Base-by-base conservation (phyloP, 768 basidiomycete genomes). In the Tricholoma sp. region DNA sequence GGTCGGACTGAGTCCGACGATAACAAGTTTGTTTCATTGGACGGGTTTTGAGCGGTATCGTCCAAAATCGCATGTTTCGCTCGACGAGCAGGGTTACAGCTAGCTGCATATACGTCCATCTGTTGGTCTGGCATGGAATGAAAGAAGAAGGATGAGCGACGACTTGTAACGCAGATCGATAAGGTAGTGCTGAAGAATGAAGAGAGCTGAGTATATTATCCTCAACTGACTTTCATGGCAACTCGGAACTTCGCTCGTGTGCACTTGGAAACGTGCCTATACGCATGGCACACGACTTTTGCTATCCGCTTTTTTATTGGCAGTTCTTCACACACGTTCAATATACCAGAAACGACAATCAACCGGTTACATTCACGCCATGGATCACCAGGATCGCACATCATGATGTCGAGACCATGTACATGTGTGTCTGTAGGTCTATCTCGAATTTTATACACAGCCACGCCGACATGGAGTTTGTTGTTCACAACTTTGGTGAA, bases 31-130 rank as follows among this genome's bases (percentile, higher is more conserved):
- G 65, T 54, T 10, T 55, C 10, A 32, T 65, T 41, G n/a, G 60
- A 52, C 20, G 28, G 47, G 32, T 6, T 44, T 33, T 32, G 41
- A 3, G 55, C 18, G 29, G 24, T 13, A n/a, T 47, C 54, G 15
- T 59, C 52, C 32, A 53, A 12, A 12, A 64, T 60, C 29, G 53
- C 34, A 17, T 70, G 72, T 59, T 77, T 77, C 9, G 70, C 74
- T 18, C 74, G 74, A 31, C 76, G 65, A 37, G 73, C 57, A 24
- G 74, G 76, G 47, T 76, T 76, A 47, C 67, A 71, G 61, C 69
- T 72, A 6, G 68, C 72, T 31, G 69, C 57, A 61, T 74, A 74
- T 37, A 55, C 34, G 6, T 57, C 47, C 36, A 48, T 50, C 17
- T 47, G n/a, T 11, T 13, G 32, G 20, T 59, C 52, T 17, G 54